A percentile compares a stretch with the other conserved stretches of the same genome.
These are phyloP conservation scores for Pholiota adiposa DNA, from an alignment of 1,284 basidiomycete genomes.

Conservation along the genomic window DNA sequence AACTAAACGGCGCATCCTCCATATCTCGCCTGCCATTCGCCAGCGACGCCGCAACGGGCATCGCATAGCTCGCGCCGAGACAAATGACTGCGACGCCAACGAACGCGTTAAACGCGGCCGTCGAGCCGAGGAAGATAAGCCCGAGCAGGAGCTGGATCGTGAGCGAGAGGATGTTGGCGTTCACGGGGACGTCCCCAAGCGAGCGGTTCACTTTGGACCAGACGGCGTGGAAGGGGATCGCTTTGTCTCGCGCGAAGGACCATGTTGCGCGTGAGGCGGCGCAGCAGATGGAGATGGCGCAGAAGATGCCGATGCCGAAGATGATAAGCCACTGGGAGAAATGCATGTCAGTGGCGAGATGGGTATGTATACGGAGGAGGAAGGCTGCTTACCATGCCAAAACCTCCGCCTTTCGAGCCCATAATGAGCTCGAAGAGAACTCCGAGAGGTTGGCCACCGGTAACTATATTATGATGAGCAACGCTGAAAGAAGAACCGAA, in stretches of 20 bases:
- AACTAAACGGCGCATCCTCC: slow-evolving; percentile 44
- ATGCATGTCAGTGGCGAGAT: not conserved
- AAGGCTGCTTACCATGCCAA: slow-evolving; percentile 51
- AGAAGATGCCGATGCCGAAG: slow-evolving; percentile 59
- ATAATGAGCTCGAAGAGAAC: slow-evolving; percentile 69
- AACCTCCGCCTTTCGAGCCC: slow-evolving; percentile 65
- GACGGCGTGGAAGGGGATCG: slow-evolving; percentile 58
- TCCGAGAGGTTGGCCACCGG: slow-evolving; percentile 67
- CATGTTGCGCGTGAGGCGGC: slow-evolving; percentile 71
- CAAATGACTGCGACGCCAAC: slow-evolving; percentile 60
- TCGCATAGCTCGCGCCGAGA: slow-evolving; percentile 53
- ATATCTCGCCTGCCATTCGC: slow-evolving; percentile 41
- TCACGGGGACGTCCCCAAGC: slow-evolving; percentile 51
- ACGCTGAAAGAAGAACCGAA: not conserved
- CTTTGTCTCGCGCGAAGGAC: slow-evolving; percentile 73
- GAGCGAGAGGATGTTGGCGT: slow-evolving; percentile 63
- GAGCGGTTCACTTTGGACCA: slow-evolving; percentile 52
- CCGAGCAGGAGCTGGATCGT: slow-evolving; percentile 58
- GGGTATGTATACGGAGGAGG: not conserved
- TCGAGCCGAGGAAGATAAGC: slow-evolving; percentile 56
- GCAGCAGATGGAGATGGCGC: slow-evolving; percentile 63
- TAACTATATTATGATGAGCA: slow-evolving; percentile 35
- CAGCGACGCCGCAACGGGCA: slow-evolving; percentile 54
- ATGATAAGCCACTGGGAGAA: slow-evolving; percentile 33
- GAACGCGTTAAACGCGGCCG: slow-evolving; percentile 60